Base-by-base conservation (phyloP, 805 yeast species). In the Scheffersomyces ergatensis region DNA sequence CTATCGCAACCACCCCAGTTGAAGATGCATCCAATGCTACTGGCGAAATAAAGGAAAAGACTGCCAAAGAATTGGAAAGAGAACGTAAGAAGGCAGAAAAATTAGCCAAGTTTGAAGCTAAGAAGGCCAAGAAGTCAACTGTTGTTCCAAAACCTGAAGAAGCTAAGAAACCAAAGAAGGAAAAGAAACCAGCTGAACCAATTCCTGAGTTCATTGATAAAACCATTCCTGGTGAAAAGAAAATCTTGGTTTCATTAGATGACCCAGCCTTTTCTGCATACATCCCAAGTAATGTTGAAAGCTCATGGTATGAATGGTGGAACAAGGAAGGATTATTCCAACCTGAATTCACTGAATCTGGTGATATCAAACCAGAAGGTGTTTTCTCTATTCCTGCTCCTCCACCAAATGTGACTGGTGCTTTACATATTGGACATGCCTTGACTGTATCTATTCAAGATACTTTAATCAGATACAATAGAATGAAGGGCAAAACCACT, bases 291-390 rank as follows among this genome's bases (percentile, higher is more conserved):
- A 85, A 83, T 53, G 97, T 93, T 36, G 99, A 93, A 68, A 84
- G 95, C 42, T 87, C 97, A 12, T 93, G 99, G 99, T 92, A 92
- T 67, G 80, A 78, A 15, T 93, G 99, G 98, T 93, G 99, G 99
- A 84, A 79, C 45, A 74, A 85, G 55, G 77, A 87, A 64, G 95
- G 93, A 15, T 82, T 80, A 56, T 93, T 93, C 57, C 83, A 85
- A 66, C 99, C 99, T 15, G 86, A 87, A 60, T 82, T 85, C 51
- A 74, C 83, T 34, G 76, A 69, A 43, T 82, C 83, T 57, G 97
- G 97, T 34, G 67, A 82, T 34, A 57, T 79, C 51, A 83, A 83
- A 60, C 86, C 93, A 33, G 90, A 81, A 57, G 98, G 98, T 53
- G 60, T 75, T 15, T 93, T 92, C 67, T 77, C 85, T 47, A 88